A percentile compares a stretch with the other conserved stretches of the same genome.
Evolutionary conservation across 192 early-diverging fungal species (phyloP).

Genomic region (Coemansia asiatica): DNA sequence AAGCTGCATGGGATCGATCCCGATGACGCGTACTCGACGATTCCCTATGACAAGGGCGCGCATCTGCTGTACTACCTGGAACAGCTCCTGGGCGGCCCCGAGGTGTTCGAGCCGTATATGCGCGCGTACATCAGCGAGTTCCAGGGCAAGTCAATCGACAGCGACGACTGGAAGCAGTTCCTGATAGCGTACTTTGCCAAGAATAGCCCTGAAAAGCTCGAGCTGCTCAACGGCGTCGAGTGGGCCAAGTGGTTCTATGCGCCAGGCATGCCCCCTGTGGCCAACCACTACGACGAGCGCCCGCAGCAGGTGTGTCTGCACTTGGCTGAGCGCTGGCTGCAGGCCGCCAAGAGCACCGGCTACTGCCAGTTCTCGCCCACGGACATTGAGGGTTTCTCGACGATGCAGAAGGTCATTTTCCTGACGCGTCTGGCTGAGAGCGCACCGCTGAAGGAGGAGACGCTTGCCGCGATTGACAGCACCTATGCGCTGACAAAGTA

Average conservation of each 20-base stretch:
- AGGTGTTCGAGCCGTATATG: constrained; percentile 85
- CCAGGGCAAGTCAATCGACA: constrained; percentile 84
- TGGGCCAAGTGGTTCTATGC: constrained; percentile 89
- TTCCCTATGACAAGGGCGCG: constrained; percentile 97
- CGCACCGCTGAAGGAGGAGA: constrained; percentile 59
- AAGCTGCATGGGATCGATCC: constrained; percentile 77
- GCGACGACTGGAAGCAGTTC: constrained; percentile 82
- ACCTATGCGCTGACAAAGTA: constrained; percentile 68
- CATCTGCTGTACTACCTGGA: constrained; percentile 93
- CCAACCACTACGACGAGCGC: constrained; percentile 80
- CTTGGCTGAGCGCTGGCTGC: constrained; percentile 77
- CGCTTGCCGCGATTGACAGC: constrained; percentile 68
- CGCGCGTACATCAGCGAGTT: constrained; percentile 79
- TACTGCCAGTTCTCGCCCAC: constrained; percentile 60
- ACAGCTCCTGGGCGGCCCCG: constrained; percentile 77
- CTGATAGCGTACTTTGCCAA: constrained; percentile 78
- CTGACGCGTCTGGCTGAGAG: constrained; percentile 71
- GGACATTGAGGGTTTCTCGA: constrained; percentile 70
- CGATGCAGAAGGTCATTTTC: constrained; percentile 83
- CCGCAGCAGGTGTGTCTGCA: constrained; percentile 78
- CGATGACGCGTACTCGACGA: constrained; percentile 74
- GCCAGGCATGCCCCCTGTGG: constrained; percentile 88
- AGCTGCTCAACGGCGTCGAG: constrained; percentile 76
- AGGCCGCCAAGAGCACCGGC: constrained; percentile 54
- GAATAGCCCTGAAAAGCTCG: constrained; percentile 63